A percentile compares a stretch with the other conserved stretches of the same genome.
Conservation (phyloP, 176 grass and related monocot genomes). For the Cenchrus purpureus region DNA sequence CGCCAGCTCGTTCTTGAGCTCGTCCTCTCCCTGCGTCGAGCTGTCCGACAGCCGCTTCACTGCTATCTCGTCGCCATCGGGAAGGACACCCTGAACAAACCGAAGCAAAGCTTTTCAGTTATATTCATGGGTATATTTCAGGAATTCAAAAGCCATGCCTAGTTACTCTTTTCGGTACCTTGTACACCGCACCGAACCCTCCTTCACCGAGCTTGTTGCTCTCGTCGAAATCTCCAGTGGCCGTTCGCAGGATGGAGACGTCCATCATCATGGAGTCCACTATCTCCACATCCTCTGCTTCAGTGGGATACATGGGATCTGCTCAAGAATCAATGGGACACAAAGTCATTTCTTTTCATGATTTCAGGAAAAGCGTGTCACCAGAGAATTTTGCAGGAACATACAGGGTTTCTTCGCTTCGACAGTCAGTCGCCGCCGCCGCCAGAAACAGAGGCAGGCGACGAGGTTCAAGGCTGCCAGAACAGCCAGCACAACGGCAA, state of each 20-base stretch:
- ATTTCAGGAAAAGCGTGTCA: neutral
- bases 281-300: neutral
- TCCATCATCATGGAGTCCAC: neutral
- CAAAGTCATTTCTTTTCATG: no score
- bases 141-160: neutral
- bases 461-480: neutral
- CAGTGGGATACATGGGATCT: neutral
- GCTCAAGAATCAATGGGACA: neutral
- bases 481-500: neutral
- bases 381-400: no score
- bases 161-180: neutral
- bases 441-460: no score
- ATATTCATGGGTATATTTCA: neutral
- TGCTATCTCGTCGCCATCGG: constrained; percentile 14
- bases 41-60: constrained; percentile 32
- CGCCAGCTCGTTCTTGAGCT: constrained; percentile 37
- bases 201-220: neutral
- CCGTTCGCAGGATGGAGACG: neutral
- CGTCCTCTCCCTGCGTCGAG: neutral
- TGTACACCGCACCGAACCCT: no score
- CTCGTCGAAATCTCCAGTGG: neutral
- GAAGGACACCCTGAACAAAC: constrained; percentile 13
- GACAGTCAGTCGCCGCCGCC: no score
- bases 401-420: no score
- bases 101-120: neutral